Evolutionary conservation across 2,329 filamentous ascomycete genomes (phyloP).

Genomic region (Madurella mycetomatis): DNA sequence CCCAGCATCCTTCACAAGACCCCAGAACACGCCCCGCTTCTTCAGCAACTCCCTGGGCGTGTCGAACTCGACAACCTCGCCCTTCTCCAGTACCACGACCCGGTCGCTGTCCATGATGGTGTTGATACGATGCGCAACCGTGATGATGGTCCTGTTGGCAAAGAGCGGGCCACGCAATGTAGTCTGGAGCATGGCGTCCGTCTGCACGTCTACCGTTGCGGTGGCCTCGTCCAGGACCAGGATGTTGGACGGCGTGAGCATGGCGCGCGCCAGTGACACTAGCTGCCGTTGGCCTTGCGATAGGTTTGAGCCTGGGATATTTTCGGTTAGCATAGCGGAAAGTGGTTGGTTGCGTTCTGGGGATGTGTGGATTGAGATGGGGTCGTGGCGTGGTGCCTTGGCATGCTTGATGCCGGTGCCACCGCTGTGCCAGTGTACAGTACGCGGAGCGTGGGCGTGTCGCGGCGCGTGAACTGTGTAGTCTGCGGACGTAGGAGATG

Average conservation of each 20-base stretch:
- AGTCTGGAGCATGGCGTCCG: conserved; percentile 61
- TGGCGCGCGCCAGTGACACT: conserved; percentile 84
- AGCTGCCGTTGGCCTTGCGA: conserved; percentile 94
- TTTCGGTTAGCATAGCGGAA: background rate
- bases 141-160: conserved; percentile 91
- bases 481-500: background rate
- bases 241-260: conserved; percentile 94
- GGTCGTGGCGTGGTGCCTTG: conserved; percentile 5
- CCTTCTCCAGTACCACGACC: conserved; percentile 89
- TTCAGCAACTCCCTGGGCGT: conserved; percentile 74
- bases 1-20: conserved; percentile 86
- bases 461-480: background rate
- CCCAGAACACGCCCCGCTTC: conserved; percentile 75
- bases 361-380: conserved; percentile 20
- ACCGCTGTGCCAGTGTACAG: background rate
- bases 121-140: conserved; percentile 96
- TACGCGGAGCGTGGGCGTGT: background rate
- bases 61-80: conserved; percentile 88
- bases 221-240: conserved; percentile 96
- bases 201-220: conserved; percentile 66
- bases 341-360: background rate
- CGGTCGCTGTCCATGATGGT: conserved; percentile 87
- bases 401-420: background rate
- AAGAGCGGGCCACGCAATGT: conserved; percentile 66
- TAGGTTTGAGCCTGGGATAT: conserved; percentile 73